Evolutionary conservation across 176 grass and related monocot species (phyloP), one percentile per base, ranked within the genome.

Genomic region (Carex kokanica): DNA sequence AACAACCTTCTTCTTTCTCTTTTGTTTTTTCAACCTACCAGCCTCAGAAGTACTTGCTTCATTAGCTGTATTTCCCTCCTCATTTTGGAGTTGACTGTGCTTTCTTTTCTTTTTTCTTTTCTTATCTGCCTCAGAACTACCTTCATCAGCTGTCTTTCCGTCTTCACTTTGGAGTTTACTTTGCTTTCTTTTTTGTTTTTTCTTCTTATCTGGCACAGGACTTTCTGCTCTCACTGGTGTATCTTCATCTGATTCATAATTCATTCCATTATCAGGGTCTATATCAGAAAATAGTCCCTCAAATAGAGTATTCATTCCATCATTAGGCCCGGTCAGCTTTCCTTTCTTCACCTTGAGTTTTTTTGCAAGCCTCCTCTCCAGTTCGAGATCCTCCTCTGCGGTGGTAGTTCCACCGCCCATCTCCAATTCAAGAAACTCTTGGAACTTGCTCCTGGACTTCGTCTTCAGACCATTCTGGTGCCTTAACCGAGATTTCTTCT

Each of bases 341-440:
- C 93, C 86, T 70, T 91, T 91, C 69, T 93, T 95, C 86, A 95
- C 88, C 83, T 88, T 93, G 64, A 98, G 92, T 80, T 89, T 98
- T n/a, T 95, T 95, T 0, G 86, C 88, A 11, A 98, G 96, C 78
- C 55, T 93, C 62, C 83, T 98, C 86, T 98, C 93, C 70, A 87
- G 65, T 81, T 91, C 77, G 21, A 89, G 79, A 88, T 95, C 96
- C 52, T 91, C 89, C 32, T 93, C 86, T 64, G 74, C 88, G 12
- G 66, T 84, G 40, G 65, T 88, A 71, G 74, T 74, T 61, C 29
- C 74, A 36, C 70, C 74, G 25, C 86, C 83, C 88, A 85, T 95
- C 11, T 98, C 96, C 83, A 95, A 83, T 64, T 95, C 83, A 58
- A 98, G 84, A 61, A 90, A 98, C 68, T 93, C 89, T 45, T 90